Evolutionary conservation across 2,329 filamentous ascomycete genomes (phyloP).

Genomic region (Alternaria gaisen): DNA sequence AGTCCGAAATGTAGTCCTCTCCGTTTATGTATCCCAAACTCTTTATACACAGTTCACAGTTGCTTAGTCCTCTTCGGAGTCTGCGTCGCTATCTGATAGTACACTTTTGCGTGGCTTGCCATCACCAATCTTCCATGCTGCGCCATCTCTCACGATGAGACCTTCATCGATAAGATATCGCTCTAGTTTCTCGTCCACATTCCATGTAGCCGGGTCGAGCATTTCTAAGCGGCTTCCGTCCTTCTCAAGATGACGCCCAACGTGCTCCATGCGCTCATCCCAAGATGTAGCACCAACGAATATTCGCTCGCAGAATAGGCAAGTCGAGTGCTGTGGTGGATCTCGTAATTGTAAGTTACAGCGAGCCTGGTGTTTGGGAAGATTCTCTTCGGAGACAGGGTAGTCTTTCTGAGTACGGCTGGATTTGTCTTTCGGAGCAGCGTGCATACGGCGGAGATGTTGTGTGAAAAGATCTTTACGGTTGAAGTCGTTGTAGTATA

Average conservation of each 20-base stretch:
- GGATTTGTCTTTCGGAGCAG: constrained; percentile 53
- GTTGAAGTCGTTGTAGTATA: constrained; percentile 74
- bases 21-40: neutral
- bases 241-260: constrained; percentile 79
- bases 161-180: constrained; percentile 53
- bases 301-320: constrained; percentile 69
- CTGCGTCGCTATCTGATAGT: constrained; percentile 18
- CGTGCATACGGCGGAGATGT: constrained; percentile 87
- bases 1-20: neutral
- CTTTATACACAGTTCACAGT: neutral
- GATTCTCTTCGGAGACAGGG: constrained; percentile 58
- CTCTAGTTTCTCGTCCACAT: constrained; percentile 42
- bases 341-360: constrained; percentile 70
- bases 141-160: constrained; percentile 43
- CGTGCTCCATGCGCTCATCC: constrained; percentile 88
- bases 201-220: constrained; percentile 37
- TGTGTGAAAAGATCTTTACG: constrained; percentile 92
- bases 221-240: constrained; percentile 40
- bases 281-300: constrained; percentile 74
- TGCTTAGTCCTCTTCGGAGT: constrained; percentile 25
- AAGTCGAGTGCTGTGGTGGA: constrained; percentile 68
- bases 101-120: constrained; percentile 32
- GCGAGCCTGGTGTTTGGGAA: constrained; percentile 65
- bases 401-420: constrained; percentile 56
- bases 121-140: constrained; percentile 47